phyloP scores from a whole-genome alignment of 1,284 basidiomycete species.

The Ceratobasidium papillatum region DNA sequence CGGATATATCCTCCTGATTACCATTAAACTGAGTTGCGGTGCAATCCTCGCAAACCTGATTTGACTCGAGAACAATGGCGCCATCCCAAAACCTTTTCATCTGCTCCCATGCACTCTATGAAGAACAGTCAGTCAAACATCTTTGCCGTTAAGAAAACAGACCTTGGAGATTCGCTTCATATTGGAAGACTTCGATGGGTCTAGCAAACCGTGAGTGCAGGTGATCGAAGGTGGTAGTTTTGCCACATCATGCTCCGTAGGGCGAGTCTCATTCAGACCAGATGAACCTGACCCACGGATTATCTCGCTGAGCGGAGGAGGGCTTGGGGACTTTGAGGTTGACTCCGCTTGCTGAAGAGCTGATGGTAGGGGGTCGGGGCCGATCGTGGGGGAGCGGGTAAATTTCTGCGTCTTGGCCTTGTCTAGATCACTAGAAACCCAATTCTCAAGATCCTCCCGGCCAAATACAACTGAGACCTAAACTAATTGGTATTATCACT shows the following conservation, averaged over 20 bases:
- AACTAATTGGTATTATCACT: conserved; percentile 32
- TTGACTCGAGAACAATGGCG: conserved; percentile 15
- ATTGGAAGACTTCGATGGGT: conserved; percentile 20
- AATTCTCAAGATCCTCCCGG: conserved; percentile 65
- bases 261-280: background rate
- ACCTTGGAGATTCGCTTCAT: conserved; percentile 41
- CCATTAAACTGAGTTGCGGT: conserved; percentile 22
- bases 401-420: background rate
- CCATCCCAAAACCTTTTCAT: conserved; percentile 2
- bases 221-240: conserved; percentile 6
- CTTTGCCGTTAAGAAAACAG: background rate
- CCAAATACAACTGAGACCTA: conserved; percentile 69
- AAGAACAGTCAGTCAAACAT: background rate
- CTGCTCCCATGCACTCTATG: conserved; percentile 28
- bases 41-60: conserved; percentile 36
- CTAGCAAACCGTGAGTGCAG: conserved; percentile 36
- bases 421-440: conserved; percentile 61
- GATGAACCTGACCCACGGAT: background rate
- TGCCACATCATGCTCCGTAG: background rate
- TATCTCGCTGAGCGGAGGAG: conserved; percentile 9
- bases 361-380: background rate
- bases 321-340: background rate
- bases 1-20: background rate
- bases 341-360: background rate
- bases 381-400: background rate